Evolutionary conservation across 2,329 filamentous ascomycete species (phyloP).

Genomic region (Sclerotinia borealis): DNA sequence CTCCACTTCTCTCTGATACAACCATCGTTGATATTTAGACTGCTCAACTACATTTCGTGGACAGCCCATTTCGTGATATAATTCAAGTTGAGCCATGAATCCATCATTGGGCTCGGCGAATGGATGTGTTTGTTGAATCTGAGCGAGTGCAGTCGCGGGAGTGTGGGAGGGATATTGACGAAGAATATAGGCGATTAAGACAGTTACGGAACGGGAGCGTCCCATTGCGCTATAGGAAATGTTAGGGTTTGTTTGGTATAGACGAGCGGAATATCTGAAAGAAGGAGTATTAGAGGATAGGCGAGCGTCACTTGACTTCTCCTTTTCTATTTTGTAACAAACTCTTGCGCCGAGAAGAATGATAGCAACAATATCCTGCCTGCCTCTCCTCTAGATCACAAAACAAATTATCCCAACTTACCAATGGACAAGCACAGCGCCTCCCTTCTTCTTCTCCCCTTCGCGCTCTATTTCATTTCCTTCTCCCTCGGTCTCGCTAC

Average conservation of each 20-base stretch:
- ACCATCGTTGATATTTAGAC: slow-evolving; percentile 74
- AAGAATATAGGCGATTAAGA: slow-evolving; percentile 80
- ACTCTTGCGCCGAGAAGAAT: neutral
- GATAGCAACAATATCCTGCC: neutral
- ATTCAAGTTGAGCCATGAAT: slow-evolving; percentile 80
- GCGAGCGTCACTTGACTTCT: neutral
- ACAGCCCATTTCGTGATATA: slow-evolving; percentile 85
- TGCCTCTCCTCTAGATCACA: slow-evolving; percentile 9
- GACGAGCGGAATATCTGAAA: neutral
- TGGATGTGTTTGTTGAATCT: slow-evolving; percentile 63
- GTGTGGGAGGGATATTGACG: slow-evolving; percentile 50
- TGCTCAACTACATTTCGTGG: slow-evolving; percentile 62
- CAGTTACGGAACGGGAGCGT: slow-evolving; percentile 84
- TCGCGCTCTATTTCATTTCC: slow-evolving; percentile 41
- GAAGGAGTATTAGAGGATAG: neutral
- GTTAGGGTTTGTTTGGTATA: slow-evolving; percentile 12
- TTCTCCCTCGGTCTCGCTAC: slow-evolving; percentile 33
- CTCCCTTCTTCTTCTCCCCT: slow-evolving; percentile 43
- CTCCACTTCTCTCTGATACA: slow-evolving; percentile 60
- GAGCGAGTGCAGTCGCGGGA: slow-evolving; percentile 53
- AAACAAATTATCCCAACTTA: slow-evolving; percentile 39
- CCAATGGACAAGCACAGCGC: slow-evolving; percentile 65
- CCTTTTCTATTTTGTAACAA: neutral
- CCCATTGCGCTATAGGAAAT: slow-evolving; percentile 74
- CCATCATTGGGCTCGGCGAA: slow-evolving; percentile 85